phyloP scores from a whole-genome alignment of 2,329 filamentous ascomycete genomes.

The Diaporthe nobilis region DNA sequence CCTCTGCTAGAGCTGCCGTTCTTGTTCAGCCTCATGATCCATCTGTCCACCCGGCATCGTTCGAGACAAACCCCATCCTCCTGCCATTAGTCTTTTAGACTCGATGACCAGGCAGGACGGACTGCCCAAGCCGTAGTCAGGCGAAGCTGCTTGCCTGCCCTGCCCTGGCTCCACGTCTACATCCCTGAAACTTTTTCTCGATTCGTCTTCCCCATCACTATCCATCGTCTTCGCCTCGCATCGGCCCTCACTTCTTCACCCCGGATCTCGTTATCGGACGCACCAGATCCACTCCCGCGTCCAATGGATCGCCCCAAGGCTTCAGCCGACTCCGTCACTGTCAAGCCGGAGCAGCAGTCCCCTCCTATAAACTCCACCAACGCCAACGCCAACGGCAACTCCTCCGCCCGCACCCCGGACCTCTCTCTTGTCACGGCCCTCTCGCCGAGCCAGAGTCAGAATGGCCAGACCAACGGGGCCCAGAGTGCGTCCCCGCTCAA shows the following conservation, averaged over 20 bases:
- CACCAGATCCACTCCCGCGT: slow-evolving; percentile 24
- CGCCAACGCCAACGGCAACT: slow-evolving; percentile 2
- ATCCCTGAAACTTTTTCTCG: slow-evolving; percentile 31
- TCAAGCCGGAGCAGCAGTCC: slow-evolving; percentile 36
- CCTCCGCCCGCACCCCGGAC: slow-evolving; percentile 12
- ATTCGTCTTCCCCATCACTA: slow-evolving; percentile 22
- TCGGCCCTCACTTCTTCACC: slow-evolving; percentile 31
- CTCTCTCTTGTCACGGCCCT: slow-evolving; percentile 21
- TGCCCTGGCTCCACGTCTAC: not conserved
- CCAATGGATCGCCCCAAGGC: slow-evolving; percentile 37
- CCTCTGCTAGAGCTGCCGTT: not conserved
- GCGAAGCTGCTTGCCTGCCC: slow-evolving; percentile 15
- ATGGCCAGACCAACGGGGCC: slow-evolving; percentile 36
- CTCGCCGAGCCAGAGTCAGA: slow-evolving; percentile 29
- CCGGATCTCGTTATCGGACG: slow-evolving; percentile 22
- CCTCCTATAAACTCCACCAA: slow-evolving; percentile 1
- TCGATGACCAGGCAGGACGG: slow-evolving; percentile 20
- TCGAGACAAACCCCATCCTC: not conserved
- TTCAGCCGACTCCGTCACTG: slow-evolving; percentile 36
- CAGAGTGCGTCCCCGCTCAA: slow-evolving; percentile 33
- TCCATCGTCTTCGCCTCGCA: slow-evolving; percentile 5
- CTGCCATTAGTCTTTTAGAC: not conserved
- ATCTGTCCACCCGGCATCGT: not conserved
- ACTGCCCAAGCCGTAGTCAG: not conserved
- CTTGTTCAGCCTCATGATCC: slow-evolving; percentile 13